Evolutionary conservation across 2,329 filamentous ascomycete species (phyloP).

Genomic region (Aspergillus sp.): DNA sequence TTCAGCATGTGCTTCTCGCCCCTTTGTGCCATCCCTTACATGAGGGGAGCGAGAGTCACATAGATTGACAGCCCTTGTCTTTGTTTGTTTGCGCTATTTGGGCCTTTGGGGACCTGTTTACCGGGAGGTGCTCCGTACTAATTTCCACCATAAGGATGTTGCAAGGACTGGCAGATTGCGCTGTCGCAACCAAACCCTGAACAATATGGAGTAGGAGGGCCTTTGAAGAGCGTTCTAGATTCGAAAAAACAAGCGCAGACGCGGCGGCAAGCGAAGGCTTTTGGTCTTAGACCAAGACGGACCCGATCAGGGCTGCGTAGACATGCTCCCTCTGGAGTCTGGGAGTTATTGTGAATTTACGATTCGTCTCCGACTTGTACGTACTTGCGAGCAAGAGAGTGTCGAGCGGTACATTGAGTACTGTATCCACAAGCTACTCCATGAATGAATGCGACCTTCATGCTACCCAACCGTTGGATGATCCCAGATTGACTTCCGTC

Average conservation of each 20-base stretch:
- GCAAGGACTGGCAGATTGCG: background rate
- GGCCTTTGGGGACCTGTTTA: background rate
- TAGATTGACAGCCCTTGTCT: background rate
- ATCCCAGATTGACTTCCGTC: background rate
- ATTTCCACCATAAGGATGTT: background rate
- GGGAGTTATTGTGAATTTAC: too few species aligned
- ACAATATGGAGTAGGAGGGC: background rate
- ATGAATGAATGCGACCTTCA: background rate
- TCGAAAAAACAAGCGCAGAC: constrained; percentile 11
- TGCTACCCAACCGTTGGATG: constrained; percentile 1
- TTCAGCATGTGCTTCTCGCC: background rate
- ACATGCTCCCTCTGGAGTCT: background rate
- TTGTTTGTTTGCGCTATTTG: background rate
- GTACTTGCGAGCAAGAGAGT: background rate
- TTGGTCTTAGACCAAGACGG: background rate
- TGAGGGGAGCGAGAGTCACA: background rate
- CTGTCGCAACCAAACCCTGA: background rate
- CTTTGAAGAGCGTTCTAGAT: constrained; percentile 4
- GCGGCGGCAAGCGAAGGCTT: constrained; percentile 4
- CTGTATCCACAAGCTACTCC: background rate
- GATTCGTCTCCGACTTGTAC: too few species aligned
- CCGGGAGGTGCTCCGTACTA: background rate
- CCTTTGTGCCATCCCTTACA: background rate
- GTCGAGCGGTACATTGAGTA: background rate
- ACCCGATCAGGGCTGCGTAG: background rate